Evolutionary conservation across 805 yeast genomes (phyloP).

Genomic region (Kluyveromyces nonfermentans): DNA sequence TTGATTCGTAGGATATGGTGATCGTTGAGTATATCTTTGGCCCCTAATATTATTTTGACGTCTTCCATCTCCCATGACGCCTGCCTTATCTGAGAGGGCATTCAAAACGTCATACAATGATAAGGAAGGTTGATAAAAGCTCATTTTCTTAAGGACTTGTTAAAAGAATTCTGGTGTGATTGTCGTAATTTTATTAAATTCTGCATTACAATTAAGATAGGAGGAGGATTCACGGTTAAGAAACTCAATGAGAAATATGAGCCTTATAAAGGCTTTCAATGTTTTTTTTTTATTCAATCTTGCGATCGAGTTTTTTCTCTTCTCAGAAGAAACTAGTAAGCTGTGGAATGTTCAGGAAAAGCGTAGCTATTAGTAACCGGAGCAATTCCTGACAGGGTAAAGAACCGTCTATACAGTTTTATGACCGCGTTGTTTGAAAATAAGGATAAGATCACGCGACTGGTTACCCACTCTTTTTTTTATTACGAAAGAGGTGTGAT

Average conservation of each 20-base stretch:
- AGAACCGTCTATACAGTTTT: no score
- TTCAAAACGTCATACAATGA: conserved; percentile 24
- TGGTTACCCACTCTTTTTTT: no score
- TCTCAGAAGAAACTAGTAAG: conserved; percentile 2
- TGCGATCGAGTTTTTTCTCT: neutral
- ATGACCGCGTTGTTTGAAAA: no score
- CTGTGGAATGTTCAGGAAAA: neutral
- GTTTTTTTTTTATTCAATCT: neutral
- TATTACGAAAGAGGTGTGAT: no score
- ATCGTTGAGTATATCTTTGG: conserved; percentile 37
- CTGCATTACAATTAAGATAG: no score
- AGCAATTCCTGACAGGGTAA: no score
- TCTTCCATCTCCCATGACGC: conserved; percentile 6
- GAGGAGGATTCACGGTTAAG: no score
- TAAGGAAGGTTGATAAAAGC: conserved; percentile 25
- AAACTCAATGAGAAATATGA: no score
- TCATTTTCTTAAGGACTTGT: no score
- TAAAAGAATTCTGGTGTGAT: no score
- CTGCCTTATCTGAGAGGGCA: conserved; percentile 19
- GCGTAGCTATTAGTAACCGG: neutral
- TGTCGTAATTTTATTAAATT: no score
- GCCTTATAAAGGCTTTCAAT: neutral
- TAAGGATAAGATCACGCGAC: no score
- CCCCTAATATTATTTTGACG: conserved; percentile 10
- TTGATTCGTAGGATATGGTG: neutral